phyloP scores from a whole-genome alignment of 768 basidiomycete genomes.

The Pisolithus microcarpus region DNA sequence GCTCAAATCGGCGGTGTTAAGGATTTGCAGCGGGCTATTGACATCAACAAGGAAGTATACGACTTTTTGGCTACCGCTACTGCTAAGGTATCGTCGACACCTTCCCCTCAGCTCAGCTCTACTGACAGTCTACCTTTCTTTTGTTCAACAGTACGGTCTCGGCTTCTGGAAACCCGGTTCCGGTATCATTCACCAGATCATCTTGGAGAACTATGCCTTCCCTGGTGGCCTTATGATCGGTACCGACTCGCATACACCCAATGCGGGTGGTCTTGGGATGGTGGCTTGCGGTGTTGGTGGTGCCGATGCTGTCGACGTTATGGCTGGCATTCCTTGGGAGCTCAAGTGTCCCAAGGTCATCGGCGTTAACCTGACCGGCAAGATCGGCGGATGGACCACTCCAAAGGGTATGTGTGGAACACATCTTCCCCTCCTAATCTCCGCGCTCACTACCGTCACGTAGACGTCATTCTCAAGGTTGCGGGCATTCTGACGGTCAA shows the following conservation, averaged over 20 bases:
- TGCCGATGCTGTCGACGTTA: conserved; percentile 98
- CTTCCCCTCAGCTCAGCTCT: conserved; percentile 6
- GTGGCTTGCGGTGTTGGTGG: conserved; percentile 99
- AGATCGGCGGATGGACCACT: conserved; percentile 95
- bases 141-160: conserved; percentile 71
- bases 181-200: conserved; percentile 99
- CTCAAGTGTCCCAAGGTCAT: conserved; percentile 99
- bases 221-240: conserved; percentile 99
- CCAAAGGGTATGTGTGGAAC: conserved; percentile 66
- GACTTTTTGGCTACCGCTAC: conserved; percentile 98
- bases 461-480: conserved; percentile 98
- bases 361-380: conserved; percentile 92
- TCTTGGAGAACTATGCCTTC: conserved; percentile 99
- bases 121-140: background rate
- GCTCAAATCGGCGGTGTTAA: conserved; percentile 90
- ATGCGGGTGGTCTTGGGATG: conserved; percentile 99
- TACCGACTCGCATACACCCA: conserved; percentile 98
- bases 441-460: conserved; percentile 5
- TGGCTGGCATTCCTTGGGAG: conserved; percentile 98
- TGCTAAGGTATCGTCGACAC: conserved; percentile 54
- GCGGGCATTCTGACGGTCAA: conserved; percentile 99
- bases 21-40: conserved; percentile 87
- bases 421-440: background rate
- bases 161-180: conserved; percentile 99
- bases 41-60: conserved; percentile 97